These are phyloP conservation scores for sorghum (Sorghum bicolor) DNA, from an alignment of 176 grass and related monocot species.

Conservation along the genomic window DNA sequence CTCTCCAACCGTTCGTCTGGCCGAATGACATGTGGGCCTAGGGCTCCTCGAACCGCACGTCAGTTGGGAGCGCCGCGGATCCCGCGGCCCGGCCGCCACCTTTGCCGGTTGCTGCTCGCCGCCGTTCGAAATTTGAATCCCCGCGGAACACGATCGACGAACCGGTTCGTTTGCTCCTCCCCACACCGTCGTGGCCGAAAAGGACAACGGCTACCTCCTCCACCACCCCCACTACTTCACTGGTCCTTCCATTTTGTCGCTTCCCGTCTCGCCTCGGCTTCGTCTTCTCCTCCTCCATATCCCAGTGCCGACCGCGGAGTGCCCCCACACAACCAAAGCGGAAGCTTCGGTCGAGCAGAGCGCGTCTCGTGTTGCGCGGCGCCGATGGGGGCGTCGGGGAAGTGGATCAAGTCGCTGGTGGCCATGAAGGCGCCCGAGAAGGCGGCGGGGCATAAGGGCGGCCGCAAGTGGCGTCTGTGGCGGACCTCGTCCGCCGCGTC, in stretches of 20 bases:
- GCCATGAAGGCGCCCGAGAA: conserved; percentile 37
- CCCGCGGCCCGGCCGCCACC: not conserved
- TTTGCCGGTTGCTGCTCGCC: conserved; percentile 30
- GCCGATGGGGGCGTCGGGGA: conserved; percentile 62
- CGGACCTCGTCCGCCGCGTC: conserved; percentile 41
- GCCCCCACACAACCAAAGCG: not conserved
- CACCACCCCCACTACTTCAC: not conserved
- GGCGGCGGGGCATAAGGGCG: conserved; percentile 23
- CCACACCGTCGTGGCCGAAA: conserved; percentile 35
- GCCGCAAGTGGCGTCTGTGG: conserved; percentile 68
- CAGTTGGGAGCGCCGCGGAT: not conserved
- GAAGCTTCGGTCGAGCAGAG: not conserved
- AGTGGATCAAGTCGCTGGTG: conserved; percentile 75
- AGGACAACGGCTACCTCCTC: conserved; percentile 50
- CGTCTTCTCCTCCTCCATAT: not conserved
- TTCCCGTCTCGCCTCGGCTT: not conserved
- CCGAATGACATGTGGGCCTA: not conserved
- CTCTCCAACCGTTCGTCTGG: not conserved
- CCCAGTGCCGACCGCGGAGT: too few relatives aligned
- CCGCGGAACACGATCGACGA: conserved; percentile 5
- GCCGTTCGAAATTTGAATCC: conserved; percentile 57
- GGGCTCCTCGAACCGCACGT: not conserved
- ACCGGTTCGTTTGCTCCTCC: not conserved
- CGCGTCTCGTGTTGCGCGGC: not conserved
- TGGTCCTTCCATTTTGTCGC: conserved; percentile 26